phyloP scores from a whole-genome alignment of 2,329 filamentous ascomycete species.

The Claviceps digitariae region DNA sequence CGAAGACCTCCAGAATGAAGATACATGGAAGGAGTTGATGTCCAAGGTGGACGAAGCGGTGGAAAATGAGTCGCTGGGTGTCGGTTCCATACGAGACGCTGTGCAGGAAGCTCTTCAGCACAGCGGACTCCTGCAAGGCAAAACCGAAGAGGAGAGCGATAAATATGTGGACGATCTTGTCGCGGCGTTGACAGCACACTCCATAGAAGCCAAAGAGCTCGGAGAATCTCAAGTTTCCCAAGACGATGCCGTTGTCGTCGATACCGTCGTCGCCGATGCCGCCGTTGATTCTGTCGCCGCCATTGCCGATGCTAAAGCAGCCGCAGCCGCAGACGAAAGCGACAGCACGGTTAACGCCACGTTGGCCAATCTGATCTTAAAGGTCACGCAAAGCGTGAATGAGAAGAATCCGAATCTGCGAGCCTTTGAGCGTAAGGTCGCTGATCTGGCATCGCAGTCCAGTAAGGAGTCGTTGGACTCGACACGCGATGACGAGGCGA shows the following conservation, averaged over 20 bases:
- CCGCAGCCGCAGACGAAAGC: too few relatives aligned
- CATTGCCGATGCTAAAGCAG: too few relatives aligned
- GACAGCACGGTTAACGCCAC: slow-evolving; percentile 10
- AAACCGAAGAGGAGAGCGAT: slow-evolving; percentile 30
- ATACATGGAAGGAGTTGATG: slow-evolving; percentile 41
- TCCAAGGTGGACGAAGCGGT: slow-evolving; percentile 42
- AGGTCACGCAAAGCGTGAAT: slow-evolving; percentile 33
- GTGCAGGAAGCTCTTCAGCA: slow-evolving; percentile 41
- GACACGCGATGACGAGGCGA: neutral
- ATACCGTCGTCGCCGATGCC: too few relatives aligned
- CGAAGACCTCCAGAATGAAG: slow-evolving; percentile 17
- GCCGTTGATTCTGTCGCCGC: too few relatives aligned
- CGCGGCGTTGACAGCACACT: slow-evolving; percentile 28
- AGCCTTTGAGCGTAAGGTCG: slow-evolving; percentile 38
- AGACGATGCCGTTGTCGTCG: slow-evolving; percentile 5
- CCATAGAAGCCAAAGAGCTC: slow-evolving; percentile 14
- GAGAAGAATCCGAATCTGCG: slow-evolving; percentile 26
- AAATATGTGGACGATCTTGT: slow-evolving; percentile 38
- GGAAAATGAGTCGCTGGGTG: slow-evolving; percentile 41
- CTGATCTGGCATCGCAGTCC: slow-evolving; percentile 30
- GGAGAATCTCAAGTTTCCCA: slow-evolving; percentile 6
- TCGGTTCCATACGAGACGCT: slow-evolving; percentile 37
- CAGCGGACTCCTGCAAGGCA: slow-evolving; percentile 35
- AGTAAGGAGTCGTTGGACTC: slow-evolving; percentile 11
- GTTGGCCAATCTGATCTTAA: slow-evolving; percentile 38